Percentiles rank a stretch among this genome's conserved stretches.
Conservation (phyloP, 306 rosid species). For the Sesbania bispinosa region DNA sequence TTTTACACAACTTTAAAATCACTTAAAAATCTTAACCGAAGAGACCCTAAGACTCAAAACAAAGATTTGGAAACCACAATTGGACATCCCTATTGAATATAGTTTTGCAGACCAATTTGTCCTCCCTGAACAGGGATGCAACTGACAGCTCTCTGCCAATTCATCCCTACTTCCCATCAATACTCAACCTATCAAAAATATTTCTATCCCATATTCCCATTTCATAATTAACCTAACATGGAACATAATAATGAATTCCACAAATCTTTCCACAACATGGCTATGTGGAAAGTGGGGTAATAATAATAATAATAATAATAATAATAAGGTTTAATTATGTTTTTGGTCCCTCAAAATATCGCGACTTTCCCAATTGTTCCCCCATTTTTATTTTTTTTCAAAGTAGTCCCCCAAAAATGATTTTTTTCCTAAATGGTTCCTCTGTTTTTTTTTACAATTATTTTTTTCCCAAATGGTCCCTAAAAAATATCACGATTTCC, state of each 20-base stretch:
- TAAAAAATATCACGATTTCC: too few relatives aligned
- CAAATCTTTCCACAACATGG: not conserved
- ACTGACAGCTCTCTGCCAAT: not conserved
- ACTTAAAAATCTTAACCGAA: too few relatives aligned
- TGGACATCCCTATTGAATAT: not conserved
- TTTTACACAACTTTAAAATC: too few relatives aligned
- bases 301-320: not conserved
- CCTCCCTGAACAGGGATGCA: not conserved
- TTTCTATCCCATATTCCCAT: not conserved
- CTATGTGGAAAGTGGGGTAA: not conserved
- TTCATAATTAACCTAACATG: not conserved
- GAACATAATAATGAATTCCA: not conserved
- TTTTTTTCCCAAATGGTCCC: too few relatives aligned
- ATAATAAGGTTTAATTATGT: too few relatives aligned
- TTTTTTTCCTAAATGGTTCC: too few relatives aligned
- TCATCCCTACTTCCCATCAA: not conserved
- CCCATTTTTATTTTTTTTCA: too few relatives aligned
- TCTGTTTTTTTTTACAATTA: too few relatives aligned
- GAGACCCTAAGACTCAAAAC: not conserved
- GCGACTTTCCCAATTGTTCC: too few relatives aligned
- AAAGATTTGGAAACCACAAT: slow-evolving; percentile 1
- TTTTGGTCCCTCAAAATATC: too few relatives aligned
- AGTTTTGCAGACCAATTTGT: not conserved
- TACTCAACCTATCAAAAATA: not conserved
- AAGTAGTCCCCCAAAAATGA: too few relatives aligned